Evolutionary conservation across 2,329 filamentous ascomycete species (phyloP).

Genomic region (Pseudonectria buxi): DNA sequence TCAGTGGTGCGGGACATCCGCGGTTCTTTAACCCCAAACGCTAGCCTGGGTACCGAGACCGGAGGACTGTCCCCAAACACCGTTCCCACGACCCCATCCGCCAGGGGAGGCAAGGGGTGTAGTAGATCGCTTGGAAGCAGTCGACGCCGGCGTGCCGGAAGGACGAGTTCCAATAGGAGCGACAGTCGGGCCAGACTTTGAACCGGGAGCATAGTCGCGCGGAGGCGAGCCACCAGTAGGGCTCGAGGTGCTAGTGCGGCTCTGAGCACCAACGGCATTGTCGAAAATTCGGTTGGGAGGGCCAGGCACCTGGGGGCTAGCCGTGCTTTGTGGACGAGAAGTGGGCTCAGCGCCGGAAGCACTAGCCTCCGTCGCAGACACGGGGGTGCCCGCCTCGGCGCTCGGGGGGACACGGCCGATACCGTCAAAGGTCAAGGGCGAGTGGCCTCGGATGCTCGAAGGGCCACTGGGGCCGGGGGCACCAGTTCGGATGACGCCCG

Average conservation of each 20-base stretch:
- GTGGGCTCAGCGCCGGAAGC: slow-evolving; percentile 42
- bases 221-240: slow-evolving; percentile 73
- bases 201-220: slow-evolving; percentile 49
- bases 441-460: slow-evolving; percentile 64
- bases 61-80: slow-evolving; percentile 79
- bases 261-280: slow-evolving; percentile 48
- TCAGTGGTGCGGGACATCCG: slow-evolving; percentile 1
- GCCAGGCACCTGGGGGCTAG: slow-evolving; percentile 66
- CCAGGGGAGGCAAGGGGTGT: slow-evolving; percentile 87
- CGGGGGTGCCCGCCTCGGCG: slow-evolving; percentile 33
- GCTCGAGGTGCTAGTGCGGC: slow-evolving; percentile 78
- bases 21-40: slow-evolving; percentile 69
- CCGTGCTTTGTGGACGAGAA: slow-evolving; percentile 76
- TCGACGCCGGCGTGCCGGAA: slow-evolving; percentile 45
- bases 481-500: slow-evolving; percentile 53
- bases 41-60: slow-evolving; percentile 82
- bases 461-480: slow-evolving; percentile 60
- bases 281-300: slow-evolving; percentile 55
- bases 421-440: slow-evolving; percentile 70
- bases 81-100: slow-evolving; percentile 73
- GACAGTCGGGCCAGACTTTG: slow-evolving; percentile 58
- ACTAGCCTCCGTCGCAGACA: slow-evolving; percentile 34
- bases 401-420: slow-evolving; percentile 35
- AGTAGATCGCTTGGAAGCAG: slow-evolving; percentile 67
- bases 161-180: slow-evolving; percentile 93